Base-by-base conservation (phyloP, 2,329 filamentous ascomycete species). In the Proliferodiscus dingleyae region DNA sequence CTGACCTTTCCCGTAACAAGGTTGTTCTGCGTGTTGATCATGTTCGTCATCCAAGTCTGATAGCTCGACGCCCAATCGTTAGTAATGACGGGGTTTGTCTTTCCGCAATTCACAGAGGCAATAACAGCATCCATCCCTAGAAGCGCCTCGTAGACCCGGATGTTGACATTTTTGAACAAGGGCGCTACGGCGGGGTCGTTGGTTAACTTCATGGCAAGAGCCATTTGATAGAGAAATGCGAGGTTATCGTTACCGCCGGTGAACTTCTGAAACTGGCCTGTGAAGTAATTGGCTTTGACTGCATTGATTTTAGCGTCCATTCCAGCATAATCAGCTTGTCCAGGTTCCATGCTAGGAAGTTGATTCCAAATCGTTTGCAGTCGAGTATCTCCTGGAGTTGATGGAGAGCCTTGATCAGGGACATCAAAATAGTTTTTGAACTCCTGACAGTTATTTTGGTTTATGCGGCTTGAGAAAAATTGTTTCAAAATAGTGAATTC, bases 401-500 rank as follows among this genome's bases (percentile, higher is more conserved):
- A 18, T n/a, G 41, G 41, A 4, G 30, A 37, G 9, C 29, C 41
- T n/a, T 23, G 11, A 26, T 43, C 30, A 18, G 29, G 3, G 18
- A 28, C 41, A 8, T 43, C 41, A 18, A 43, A 43, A 10, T 36
- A 18, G 7, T 15, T 36, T 16, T 43, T 43, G 41, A 43, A 43
- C 3, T 34, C 41, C 2, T 13, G 29, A 13, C 41, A 43, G 30
- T 43, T 43, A 4, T 18, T 30, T n/a, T 11, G n/a, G 15, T 9
- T 43, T n/a, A 43, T 18, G 6, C 41, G 29, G 13, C 29, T 34
- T 11, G 30, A 34, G 19, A 43, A 43, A n/a, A 34, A 43, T 36
- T 43, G 30, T 16, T 43, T 43, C 41, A 43, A 19, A 10, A 43
- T 43, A 5, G 30, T 34, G n/a, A 43, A 30, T 30, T 43, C 41